phyloP scores from a whole-genome alignment of 176 grass and related monocot genomes.

The Oryza nivara region DNA sequence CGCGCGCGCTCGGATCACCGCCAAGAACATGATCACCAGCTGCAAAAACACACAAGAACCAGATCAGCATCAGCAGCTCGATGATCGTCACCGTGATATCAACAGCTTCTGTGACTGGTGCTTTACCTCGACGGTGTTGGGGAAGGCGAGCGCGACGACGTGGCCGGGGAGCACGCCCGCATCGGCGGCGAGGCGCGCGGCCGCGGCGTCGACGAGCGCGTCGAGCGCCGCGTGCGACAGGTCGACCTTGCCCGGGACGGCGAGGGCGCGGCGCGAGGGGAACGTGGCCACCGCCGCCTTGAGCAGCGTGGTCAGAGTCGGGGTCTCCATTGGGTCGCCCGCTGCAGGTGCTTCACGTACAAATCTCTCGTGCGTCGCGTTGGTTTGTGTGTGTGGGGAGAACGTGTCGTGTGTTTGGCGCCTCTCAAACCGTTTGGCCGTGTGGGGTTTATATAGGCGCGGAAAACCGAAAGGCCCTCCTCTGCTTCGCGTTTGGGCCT shows the following conservation, averaged over 20 bases:
- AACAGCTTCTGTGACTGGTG: background rate
- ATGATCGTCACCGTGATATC: no score
- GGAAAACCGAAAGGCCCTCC: background rate
- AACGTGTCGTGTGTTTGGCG: conserved; percentile 1
- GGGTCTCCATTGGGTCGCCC: conserved; percentile 8
- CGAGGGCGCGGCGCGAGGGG: conserved; percentile 59
- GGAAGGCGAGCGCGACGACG: conserved; percentile 76
- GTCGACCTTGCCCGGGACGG: conserved; percentile 47
- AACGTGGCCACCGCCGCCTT: conserved; percentile 49
- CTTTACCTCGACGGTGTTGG: conserved; percentile 77
- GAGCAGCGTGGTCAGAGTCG: conserved; percentile 57
- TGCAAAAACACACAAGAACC: conserved; percentile 6
- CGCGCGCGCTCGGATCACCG: conserved; percentile 63
- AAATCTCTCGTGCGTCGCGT: background rate
- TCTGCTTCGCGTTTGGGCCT: background rate
- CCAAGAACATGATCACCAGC: conserved; percentile 84
- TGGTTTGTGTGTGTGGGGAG: background rate
- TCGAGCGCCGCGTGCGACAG: conserved; percentile 66
- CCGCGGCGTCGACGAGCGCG: conserved; percentile 63
- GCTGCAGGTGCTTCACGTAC: no score
- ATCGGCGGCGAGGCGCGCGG: conserved; percentile 41
- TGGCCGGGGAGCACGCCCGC: conserved; percentile 52
- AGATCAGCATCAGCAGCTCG: no score
- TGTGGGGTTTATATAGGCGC: background rate
- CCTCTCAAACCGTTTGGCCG: background rate